A percentile compares a stretch with the other conserved stretches of the same genome.
Conservation (phyloP, 1,284 basidiomycete species). For the Gastroboletus turbinatus region DNA sequence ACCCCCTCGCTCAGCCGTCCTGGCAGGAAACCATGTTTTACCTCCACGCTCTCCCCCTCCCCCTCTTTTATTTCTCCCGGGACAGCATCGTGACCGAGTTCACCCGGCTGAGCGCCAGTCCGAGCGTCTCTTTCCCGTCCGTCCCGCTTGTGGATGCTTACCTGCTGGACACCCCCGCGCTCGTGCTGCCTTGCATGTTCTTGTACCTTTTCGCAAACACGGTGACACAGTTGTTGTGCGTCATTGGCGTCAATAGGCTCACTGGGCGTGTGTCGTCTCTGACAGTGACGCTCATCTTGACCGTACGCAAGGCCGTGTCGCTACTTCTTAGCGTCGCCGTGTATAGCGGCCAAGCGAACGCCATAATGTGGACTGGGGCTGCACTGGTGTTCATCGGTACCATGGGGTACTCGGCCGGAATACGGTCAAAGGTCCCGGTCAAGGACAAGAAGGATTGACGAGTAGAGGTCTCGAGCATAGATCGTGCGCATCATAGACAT, state of each 20-base stretch:
- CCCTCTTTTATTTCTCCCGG: constrained; percentile 65
- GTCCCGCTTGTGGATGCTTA: constrained; percentile 18
- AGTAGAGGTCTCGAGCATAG: neutral
- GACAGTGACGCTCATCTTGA: constrained; percentile 86
- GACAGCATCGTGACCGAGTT: constrained; percentile 54
- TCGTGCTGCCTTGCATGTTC: constrained; percentile 61
- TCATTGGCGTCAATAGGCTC: constrained; percentile 87
- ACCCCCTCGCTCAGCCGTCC: constrained; percentile 33
- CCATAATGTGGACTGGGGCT: constrained; percentile 66
- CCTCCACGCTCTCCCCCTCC: constrained; percentile 72
- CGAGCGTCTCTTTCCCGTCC: constrained; percentile 32
- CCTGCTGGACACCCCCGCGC: constrained; percentile 5
- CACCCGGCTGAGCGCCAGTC: constrained; percentile 43
- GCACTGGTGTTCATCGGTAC: constrained; percentile 72
- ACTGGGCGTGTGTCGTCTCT: constrained; percentile 78
- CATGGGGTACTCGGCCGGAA: constrained; percentile 61
- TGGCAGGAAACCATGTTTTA: constrained; percentile 96
- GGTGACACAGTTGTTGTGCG: constrained; percentile 83
- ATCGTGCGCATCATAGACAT: constrained; percentile 16
- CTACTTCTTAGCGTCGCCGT: constrained; percentile 72
- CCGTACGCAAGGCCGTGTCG: constrained; percentile 87
- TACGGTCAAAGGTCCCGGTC: constrained; percentile 10
- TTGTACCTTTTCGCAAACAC: constrained; percentile 76
- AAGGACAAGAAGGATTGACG: constrained; percentile 30
- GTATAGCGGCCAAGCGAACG: constrained; percentile 28